Conservation (phyloP, 352 stramenopile genomes). For the Peronospora belbahrii region DNA sequence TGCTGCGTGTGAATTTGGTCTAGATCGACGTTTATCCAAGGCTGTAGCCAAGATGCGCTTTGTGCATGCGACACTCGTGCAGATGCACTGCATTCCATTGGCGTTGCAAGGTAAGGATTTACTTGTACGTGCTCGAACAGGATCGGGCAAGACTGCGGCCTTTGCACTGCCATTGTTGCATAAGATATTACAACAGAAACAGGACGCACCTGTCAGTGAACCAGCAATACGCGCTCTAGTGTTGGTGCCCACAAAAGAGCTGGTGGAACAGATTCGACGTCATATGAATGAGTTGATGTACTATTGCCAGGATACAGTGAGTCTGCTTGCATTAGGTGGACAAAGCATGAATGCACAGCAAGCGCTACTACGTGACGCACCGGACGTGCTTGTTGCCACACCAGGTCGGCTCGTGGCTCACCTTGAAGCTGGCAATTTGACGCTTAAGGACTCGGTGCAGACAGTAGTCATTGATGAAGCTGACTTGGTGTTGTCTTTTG, state of each 20-base stretch:
- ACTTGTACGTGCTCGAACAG: slow-evolving; percentile 88
- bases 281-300: slow-evolving; percentile 92
- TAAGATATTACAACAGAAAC: slow-evolving; percentile 86
- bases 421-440: slow-evolving; percentile 70
- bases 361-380: slow-evolving; percentile 74
- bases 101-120: slow-evolving; percentile 90
- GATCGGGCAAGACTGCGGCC: slow-evolving; percentile 92
- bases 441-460: slow-evolving; percentile 88
- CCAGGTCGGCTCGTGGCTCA: slow-evolving; percentile 90
- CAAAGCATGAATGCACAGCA: slow-evolving; percentile 88
- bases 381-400: slow-evolving; percentile 92
- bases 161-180: slow-evolving; percentile 89
- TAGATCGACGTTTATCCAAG: slow-evolving; percentile 90
- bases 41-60: slow-evolving; percentile 90
- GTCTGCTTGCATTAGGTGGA: slow-evolving; percentile 84
- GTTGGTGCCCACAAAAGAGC: slow-evolving; percentile 95
- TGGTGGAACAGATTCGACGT: slow-evolving; percentile 92
- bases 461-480: slow-evolving; percentile 98
- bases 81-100: slow-evolving; percentile 91
- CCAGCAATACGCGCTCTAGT: slow-evolving; percentile 83
- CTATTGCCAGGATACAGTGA: slow-evolving; percentile 94
- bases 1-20: slow-evolving; percentile 73
- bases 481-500: slow-evolving; percentile 97
- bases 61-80: slow-evolving; percentile 91
- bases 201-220: slow-evolving; percentile 34